Conservation (phyloP, 257 asterid genomes). For the Agastache rugosa region DNA sequence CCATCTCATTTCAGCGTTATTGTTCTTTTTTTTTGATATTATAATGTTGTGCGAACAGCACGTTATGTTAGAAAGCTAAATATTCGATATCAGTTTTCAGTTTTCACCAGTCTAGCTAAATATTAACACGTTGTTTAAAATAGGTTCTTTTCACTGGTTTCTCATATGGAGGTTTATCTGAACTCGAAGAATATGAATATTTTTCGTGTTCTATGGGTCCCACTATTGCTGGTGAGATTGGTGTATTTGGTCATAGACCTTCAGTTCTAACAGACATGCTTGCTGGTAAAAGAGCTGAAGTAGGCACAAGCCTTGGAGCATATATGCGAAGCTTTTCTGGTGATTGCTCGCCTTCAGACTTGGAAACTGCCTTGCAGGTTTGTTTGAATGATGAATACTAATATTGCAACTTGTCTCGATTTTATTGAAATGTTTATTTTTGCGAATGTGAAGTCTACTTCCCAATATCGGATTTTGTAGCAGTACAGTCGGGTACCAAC, state of each 20-base stretch:
- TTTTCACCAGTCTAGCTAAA: conserved; percentile 39
- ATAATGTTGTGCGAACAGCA: conserved; percentile 22
- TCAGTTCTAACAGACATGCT: conserved; percentile 91
- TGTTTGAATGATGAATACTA: conserved; percentile 35
- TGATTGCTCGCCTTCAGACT: conserved; percentile 94
- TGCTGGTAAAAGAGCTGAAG: conserved; percentile 98
- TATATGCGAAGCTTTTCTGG: conserved; percentile 96
- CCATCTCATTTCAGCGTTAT: not conserved
- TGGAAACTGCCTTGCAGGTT: conserved; percentile 98
- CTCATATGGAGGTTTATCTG: conserved; percentile 91
- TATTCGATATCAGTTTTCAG: conserved; percentile 34
- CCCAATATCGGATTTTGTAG: not conserved
- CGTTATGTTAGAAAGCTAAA: conserved; percentile 20
- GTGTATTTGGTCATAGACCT: conserved; percentile 94
- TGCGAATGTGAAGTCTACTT: conserved; percentile 21
- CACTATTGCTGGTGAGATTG: conserved; percentile 97
- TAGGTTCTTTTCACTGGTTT: conserved; percentile 96
- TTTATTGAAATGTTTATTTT: conserved; percentile 24
- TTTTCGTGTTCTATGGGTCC: conserved; percentile 96
- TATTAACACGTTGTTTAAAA: conserved; percentile 55
- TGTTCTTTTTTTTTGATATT: not conserved
- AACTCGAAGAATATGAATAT: conserved; percentile 85
- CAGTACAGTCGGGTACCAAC: conserved; percentile 13
- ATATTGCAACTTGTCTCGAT: conserved; percentile 9
- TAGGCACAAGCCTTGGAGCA: conserved; percentile 89